phyloP scores from a whole-genome alignment of 208 protist genomes.

The Porcisia hertigi region DNA sequence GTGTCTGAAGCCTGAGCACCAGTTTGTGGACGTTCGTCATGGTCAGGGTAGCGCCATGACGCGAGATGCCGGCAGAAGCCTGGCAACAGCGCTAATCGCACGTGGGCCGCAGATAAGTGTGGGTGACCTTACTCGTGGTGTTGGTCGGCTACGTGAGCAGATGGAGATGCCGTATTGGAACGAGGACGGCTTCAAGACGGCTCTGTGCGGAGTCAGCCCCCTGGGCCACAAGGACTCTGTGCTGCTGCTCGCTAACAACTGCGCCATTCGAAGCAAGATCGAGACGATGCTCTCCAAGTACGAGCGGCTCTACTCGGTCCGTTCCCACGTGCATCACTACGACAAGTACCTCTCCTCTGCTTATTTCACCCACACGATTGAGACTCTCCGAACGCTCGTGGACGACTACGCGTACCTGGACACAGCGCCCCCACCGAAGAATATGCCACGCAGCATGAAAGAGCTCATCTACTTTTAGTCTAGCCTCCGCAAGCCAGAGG shows the following conservation, averaged over 20 bases:
- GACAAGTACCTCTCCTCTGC: constrained; percentile 80
- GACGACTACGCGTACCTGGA: constrained; percentile 89
- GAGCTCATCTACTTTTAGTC: constrained; percentile 75
- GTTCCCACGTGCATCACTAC: constrained; percentile 95
- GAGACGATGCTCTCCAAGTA: constrained; percentile 81
- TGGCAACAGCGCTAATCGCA: constrained; percentile 91
- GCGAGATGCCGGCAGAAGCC: constrained; percentile 49
- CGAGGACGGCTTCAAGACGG: constrained; percentile 97
- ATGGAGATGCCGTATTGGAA: constrained; percentile 95
- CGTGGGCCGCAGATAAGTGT: constrained; percentile 92
- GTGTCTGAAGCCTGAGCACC: constrained; percentile 82
- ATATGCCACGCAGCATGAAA: constrained; percentile 78
- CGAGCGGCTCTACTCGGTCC: constrained; percentile 88
- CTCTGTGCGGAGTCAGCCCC: constrained; percentile 92
- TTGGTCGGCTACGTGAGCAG: constrained; percentile 74
- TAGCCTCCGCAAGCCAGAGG: not conserved
- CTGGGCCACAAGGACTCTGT: constrained; percentile 91
- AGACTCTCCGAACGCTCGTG: constrained; percentile 71
- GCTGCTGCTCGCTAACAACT: constrained; percentile 94
- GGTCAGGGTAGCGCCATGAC: constrained; percentile 30
- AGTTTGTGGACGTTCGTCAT: constrained; percentile 73
- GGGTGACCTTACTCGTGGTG: constrained; percentile 92
- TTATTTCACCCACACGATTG: constrained; percentile 80
- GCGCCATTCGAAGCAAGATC: constrained; percentile 84
- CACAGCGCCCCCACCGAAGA: constrained; percentile 42